These are phyloP conservation scores for Colletotrichum lindemuthianum DNA, from an alignment of 2,329 filamentous ascomycete species.

Conservation along the genomic window DNA sequence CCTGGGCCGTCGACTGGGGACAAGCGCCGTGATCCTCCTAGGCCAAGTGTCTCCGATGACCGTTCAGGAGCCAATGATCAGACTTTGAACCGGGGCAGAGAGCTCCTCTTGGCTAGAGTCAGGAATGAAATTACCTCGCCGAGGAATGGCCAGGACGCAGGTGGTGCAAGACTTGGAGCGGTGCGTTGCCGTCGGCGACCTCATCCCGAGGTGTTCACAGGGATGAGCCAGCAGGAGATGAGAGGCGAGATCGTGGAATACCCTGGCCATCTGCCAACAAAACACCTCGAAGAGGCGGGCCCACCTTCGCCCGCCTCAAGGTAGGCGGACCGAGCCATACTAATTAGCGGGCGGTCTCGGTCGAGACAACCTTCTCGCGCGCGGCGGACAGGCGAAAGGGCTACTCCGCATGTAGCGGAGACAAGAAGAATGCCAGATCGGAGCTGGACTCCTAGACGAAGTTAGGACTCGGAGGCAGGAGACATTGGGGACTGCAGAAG, in stretches of 20 bases:
- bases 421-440: constrained; percentile 1
- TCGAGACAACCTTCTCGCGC: background rate
- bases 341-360: background rate
- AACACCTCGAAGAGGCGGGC: background rate
- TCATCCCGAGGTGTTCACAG: background rate
- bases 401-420: constrained; percentile 13
- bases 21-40: background rate
- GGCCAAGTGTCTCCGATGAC: background rate
- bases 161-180: background rate
- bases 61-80: constrained; percentile 13
- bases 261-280: constrained; percentile 9
- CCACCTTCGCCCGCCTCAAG: constrained; percentile 13
- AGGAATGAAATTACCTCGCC: constrained; percentile 2
- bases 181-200: background rate
- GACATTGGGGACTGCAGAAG: background rate
- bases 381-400: constrained; percentile 3
- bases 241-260: constrained; percentile 1
- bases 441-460: background rate
- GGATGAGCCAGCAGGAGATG: background rate
- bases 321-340: constrained; percentile 1
- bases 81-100: background rate
- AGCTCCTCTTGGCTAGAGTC: background rate
- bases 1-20: background rate
- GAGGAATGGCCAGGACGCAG: background rate
- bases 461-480: background rate